phyloP scores from a whole-genome alignment of 1,284 basidiomycete genomes.

The Rhodotorula sp. region DNA sequence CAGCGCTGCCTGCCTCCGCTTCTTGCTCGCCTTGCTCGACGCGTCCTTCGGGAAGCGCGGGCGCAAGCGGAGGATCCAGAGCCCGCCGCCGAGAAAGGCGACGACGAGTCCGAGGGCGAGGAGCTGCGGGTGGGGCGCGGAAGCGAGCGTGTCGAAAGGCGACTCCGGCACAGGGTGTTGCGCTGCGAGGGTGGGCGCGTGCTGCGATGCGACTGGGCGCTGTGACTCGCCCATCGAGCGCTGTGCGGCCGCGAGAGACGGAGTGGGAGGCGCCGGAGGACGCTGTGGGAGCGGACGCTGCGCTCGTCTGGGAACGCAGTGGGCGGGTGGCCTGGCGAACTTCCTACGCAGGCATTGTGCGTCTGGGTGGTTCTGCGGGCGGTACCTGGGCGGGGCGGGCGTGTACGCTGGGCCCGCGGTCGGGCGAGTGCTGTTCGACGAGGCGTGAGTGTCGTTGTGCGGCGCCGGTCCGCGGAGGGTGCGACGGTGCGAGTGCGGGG shows the following conservation, averaged over 20 bases:
- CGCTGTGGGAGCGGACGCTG: background rate
- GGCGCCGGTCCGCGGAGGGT: background rate
- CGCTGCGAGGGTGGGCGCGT: background rate
- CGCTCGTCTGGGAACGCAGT: slow-evolving; percentile 2
- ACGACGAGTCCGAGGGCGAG: slow-evolving; percentile 7
- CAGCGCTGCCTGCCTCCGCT: slow-evolving; percentile 7
- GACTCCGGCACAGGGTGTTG: background rate
- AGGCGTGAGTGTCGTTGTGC: background rate
- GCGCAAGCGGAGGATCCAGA: background rate
- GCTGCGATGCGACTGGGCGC: no score
- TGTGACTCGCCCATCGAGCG: background rate
- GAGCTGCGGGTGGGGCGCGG: background rate
- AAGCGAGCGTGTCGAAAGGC: background rate
- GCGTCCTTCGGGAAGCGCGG: background rate
- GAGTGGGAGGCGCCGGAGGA: no score
- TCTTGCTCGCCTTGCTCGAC: slow-evolving; percentile 3
- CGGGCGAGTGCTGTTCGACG: slow-evolving; percentile 5
- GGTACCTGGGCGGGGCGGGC: background rate
- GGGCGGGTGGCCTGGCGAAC: slow-evolving; percentile 6
- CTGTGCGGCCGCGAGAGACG: background rate
- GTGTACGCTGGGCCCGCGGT: background rate
- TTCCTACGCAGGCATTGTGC: slow-evolving; percentile 9
- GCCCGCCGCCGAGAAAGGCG: slow-evolving; percentile 5
- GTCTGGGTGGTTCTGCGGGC: background rate
- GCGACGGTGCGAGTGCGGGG: no score